These are phyloP conservation scores for Aureobasidium sp. DNA, from an alignment of 2,329 filamentous ascomycete species.

Conservation along the genomic window DNA sequence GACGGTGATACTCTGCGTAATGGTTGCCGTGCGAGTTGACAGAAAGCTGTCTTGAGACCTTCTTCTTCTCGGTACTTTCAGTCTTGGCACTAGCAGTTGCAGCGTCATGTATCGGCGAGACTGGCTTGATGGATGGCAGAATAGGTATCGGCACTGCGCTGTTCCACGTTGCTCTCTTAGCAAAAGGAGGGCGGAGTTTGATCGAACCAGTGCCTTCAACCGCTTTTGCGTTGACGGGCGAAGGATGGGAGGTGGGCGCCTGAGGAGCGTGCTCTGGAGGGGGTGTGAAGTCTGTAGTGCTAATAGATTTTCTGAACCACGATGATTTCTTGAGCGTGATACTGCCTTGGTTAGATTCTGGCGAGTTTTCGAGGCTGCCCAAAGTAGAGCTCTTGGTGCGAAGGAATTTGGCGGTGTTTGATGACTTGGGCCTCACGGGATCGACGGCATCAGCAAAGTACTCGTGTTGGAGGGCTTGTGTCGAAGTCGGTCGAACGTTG, in stretches of 20 bases:
- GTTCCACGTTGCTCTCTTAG: constrained; percentile 88
- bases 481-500: constrained; percentile 79
- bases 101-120: constrained; percentile 91
- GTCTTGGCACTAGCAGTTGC: constrained; percentile 54
- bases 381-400: constrained; percentile 87
- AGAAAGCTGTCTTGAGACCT: constrained; percentile 89
- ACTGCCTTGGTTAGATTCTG: constrained; percentile 43
- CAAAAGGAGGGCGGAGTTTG: constrained; percentile 50
- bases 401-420: constrained; percentile 71
- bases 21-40: constrained; percentile 88
- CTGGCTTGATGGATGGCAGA: constrained; percentile 83
- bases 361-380: constrained; percentile 56
- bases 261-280: constrained; percentile 47
- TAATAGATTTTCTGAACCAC: constrained; percentile 94
- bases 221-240: constrained; percentile 35
- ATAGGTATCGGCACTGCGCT: constrained; percentile 95
- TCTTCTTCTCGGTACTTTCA: constrained; percentile 67
- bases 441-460: constrained; percentile 92
- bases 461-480: constrained; percentile 88
- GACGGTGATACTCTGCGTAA: constrained; percentile 69
- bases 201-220: constrained; percentile 35
- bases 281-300: constrained; percentile 63
- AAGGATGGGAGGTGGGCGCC: constrained; percentile 27
- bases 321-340: constrained; percentile 72
- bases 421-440: constrained; percentile 85